Evolutionary conservation across 2,329 filamentous ascomycete genomes (phyloP).

Genomic region (Trichoderma simmonsii): DNA sequence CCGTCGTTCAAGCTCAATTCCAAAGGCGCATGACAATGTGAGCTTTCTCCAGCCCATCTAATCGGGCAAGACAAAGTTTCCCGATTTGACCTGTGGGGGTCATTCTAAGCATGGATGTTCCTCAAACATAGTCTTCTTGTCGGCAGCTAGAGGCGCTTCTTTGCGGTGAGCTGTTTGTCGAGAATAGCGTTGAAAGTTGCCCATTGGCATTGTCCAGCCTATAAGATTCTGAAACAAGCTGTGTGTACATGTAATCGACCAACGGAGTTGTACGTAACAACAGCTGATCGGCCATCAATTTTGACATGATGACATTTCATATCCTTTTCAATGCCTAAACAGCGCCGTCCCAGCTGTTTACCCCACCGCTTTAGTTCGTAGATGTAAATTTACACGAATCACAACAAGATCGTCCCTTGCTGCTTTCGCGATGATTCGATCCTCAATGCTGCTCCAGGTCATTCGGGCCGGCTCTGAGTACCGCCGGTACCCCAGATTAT

Average conservation of each 20-base stretch:
- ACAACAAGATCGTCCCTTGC: background rate
- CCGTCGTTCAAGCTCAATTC: background rate
- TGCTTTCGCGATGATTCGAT: background rate
- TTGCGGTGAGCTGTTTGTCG: background rate
- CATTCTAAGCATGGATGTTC: background rate
- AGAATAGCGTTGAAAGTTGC: background rate
- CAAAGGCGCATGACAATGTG: background rate
- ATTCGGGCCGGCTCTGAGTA: conserved; percentile 17
- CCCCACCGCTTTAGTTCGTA: background rate
- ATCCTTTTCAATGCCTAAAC: background rate
- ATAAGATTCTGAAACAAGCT: background rate
- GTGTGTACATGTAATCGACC: background rate
- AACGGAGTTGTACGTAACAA: background rate
- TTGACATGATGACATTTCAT: background rate
- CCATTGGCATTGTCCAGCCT: background rate
- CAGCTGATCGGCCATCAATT: background rate
- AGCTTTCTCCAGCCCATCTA: background rate
- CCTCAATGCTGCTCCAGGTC: background rate
- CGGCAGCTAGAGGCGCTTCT: background rate
- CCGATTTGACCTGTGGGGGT: background rate
- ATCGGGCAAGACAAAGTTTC: background rate
- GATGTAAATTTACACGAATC: conserved; percentile 1
- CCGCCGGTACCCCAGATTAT: conserved; percentile 9
- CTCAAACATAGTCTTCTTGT: background rate
- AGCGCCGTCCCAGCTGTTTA: background rate